Conservation (phyloP, 2,329 filamentous ascomycete genomes). For the Alternaria sp. region DNA sequence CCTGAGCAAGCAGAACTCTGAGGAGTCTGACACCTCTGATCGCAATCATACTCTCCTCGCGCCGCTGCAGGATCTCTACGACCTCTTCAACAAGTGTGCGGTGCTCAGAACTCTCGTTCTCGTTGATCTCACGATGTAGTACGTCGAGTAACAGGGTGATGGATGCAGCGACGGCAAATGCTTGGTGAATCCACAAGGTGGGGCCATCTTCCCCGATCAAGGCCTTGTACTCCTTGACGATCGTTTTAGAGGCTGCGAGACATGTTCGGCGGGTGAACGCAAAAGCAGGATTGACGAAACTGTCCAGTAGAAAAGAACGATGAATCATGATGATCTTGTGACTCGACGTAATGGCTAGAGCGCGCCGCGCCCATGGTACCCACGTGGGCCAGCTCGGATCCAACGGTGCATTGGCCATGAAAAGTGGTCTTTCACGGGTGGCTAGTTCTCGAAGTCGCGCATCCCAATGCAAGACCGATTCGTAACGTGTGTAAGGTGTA, state of each 20-base stretch:
- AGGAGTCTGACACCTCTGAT: not conserved
- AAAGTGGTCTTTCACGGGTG: slow-evolving; percentile 37
- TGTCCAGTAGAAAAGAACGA: slow-evolving; percentile 44
- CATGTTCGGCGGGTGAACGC: slow-evolving; percentile 46
- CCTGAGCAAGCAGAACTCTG: not conserved
- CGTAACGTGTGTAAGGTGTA: slow-evolving; percentile 48
- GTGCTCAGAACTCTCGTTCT: not conserved
- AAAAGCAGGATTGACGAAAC: slow-evolving; percentile 48
- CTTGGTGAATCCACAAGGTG: slow-evolving; percentile 49
- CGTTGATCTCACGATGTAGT: not conserved
- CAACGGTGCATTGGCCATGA: slow-evolving; percentile 37
- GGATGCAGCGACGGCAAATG: slow-evolving; percentile 30
- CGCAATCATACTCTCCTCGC: not conserved
- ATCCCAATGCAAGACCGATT: slow-evolving; percentile 47
- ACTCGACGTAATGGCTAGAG: slow-evolving; percentile 8
- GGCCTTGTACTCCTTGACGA: slow-evolving; percentile 46
- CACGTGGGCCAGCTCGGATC: slow-evolving; percentile 44
- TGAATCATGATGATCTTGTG: slow-evolving; percentile 52
- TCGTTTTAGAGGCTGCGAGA: slow-evolving; percentile 48
- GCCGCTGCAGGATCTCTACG: not conserved
- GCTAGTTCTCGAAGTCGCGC: slow-evolving; percentile 41
- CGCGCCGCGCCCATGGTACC: slow-evolving; percentile 31
- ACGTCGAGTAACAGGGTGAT: not conserved
- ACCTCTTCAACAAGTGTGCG: not conserved
- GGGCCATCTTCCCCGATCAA: slow-evolving; percentile 43